A percentile compares a stretch with the other conserved stretches of the same genome.
Evolutionary conservation across 179 eudicot species (phyloP).

Genomic region (Corrigiola litoralis): DNA sequence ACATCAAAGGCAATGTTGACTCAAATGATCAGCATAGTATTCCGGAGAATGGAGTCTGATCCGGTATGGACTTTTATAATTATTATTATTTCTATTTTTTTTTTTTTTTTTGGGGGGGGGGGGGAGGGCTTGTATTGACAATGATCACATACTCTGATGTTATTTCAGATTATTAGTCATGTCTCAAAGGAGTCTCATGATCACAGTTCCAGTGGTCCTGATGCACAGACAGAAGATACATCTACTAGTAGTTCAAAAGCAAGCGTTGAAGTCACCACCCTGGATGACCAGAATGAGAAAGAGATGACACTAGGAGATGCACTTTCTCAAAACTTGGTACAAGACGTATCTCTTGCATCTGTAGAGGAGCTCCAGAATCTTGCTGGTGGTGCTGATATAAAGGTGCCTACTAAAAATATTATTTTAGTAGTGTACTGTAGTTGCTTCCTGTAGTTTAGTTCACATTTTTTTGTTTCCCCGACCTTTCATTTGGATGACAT

Average conservation of each 20-base stretch:
- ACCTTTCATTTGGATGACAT: not conserved
- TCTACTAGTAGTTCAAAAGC: constrained; percentile 35
- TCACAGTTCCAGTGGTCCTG: constrained; percentile 34
- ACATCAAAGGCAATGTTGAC: constrained; percentile 98
- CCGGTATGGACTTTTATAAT: constrained; percentile 37
- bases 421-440: not conserved
- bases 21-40: constrained; percentile 91
- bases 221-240: constrained; percentile 33
- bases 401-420: constrained; percentile 39
- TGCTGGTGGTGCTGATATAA: constrained; percentile 94
- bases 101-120: not conserved
- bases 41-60: constrained; percentile 94
- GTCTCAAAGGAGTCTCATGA: constrained; percentile 40
- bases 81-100: constrained; percentile 1
- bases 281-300: constrained; percentile 42
- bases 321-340: constrained; percentile 41
- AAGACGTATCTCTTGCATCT: constrained; percentile 62
- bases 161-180: constrained; percentile 29
- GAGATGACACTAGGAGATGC: constrained; percentile 53
- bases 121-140: not conserved
- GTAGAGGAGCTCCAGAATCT: constrained; percentile 91
- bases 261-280: constrained; percentile 39
- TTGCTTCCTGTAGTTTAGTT: constrained; percentile 7
- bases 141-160: constrained; percentile 12
- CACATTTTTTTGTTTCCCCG: not conserved